Base-by-base conservation (phyloP, 495 filamentous ascomycete genomes). In the Aspergillus taichungensis region DNA sequence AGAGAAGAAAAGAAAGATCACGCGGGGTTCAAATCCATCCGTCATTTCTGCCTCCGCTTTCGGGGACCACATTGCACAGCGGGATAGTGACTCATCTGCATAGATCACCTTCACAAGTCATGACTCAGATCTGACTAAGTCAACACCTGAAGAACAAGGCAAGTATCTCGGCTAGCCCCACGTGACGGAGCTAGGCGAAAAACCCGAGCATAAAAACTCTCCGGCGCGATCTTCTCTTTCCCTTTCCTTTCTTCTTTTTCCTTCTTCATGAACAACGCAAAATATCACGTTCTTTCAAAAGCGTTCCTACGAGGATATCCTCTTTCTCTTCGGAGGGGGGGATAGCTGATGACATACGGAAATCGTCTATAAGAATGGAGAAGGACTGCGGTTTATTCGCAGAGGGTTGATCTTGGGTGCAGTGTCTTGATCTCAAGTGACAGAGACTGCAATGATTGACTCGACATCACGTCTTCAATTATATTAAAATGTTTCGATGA, bases 311-410 rank as follows among this genome's bases (percentile, higher is more conserved):
- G 73, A 78, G 71, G 71, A 62, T 48, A 24, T 55, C 43, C 43
- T 57, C 52, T 57, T 45, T 40, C 34, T 36, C 40, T 36, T 33
- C 28, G 14, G 33, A 38, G 49, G 33, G 40, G 49, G 34, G 40
- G 43, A 57, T 58, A 53, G 59, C 77, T 74, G 62, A 81, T 72
- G 77, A 82, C 73, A 64, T 67, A 72, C 62, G 68, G 73, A 75
- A 79, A 75, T 76, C 76, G 74, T 81, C 70, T 71, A 70, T 68
- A 55, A 74, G 78, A 79, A 80, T 78, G 78, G 73, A 82, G 77
- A 81, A 42, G 53, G 66, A 69, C 57, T 62, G 54, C 51, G 18
- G 4, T 24, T 38, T 34, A 47, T 48, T 51, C 51, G 53, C 53
- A 67, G 67, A 64, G 67, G 61, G 68, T 72, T 63, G 74, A 75